phyloP scores from a whole-genome alignment of 306 rosid species.

The Erythrophleum fordii region DNA sequence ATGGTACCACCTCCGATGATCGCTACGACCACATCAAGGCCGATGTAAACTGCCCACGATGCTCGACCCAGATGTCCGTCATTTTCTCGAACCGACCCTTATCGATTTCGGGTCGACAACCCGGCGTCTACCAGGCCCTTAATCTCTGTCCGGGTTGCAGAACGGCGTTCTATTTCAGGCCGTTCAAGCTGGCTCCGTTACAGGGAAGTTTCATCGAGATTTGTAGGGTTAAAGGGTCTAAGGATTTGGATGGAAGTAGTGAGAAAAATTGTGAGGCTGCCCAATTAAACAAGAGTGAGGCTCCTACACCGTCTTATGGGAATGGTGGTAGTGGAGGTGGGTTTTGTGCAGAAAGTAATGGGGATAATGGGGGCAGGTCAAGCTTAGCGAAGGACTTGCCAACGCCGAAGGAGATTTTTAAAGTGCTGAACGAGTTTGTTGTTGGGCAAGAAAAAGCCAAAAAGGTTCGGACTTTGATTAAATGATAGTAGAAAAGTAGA shows the following conservation, averaged over 20 bases:
- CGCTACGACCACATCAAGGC: conserved; percentile 61
- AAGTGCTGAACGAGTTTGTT: conserved; percentile 54
- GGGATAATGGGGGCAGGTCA: neutral
- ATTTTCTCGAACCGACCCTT: conserved; percentile 72
- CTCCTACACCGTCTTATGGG: neutral
- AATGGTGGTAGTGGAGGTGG: conserved; percentile 13
- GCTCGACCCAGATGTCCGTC: conserved; percentile 57
- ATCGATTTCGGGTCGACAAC: conserved; percentile 54
- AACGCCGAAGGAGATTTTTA: conserved; percentile 63
- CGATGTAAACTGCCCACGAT: conserved; percentile 66
- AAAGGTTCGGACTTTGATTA: conserved; percentile 47
- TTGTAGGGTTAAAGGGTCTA: conserved; percentile 52
- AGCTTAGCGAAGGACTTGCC: conserved; percentile 45
- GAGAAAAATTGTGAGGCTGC: conserved; percentile 31
- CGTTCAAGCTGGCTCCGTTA: conserved; percentile 65
- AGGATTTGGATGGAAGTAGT: neutral
- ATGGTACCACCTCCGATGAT: conserved; percentile 29
- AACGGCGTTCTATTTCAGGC: conserved; percentile 73
- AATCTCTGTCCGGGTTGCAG: conserved; percentile 65
- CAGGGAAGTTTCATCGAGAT: conserved; percentile 72
- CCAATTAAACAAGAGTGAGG: neutral
- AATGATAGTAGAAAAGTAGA: neutral
- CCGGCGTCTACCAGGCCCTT: conserved; percentile 65
- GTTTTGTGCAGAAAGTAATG: neutral
- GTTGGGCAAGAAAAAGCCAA: conserved; percentile 69